phyloP scores from a whole-genome alignment of 164 flowering plant genomes.

The Macadamia tetraphylla region DNA sequence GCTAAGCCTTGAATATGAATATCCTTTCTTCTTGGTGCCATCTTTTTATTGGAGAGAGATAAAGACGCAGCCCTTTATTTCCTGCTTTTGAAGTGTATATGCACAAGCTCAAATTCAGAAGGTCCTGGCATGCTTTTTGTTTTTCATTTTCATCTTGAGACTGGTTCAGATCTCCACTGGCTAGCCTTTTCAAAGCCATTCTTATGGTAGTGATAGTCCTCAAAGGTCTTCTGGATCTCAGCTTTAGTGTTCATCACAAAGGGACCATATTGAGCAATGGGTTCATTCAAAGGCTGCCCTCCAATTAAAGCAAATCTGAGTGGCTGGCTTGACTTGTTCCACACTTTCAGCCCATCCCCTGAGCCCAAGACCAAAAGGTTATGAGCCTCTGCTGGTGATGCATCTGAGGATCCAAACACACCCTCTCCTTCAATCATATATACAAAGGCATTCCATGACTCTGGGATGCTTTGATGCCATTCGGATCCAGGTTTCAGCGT shows the following conservation, averaged over 20 bases:
- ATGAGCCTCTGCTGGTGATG: conserved; percentile 45
- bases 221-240: conserved; percentile 67
- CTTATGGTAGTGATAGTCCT: conserved; percentile 49
- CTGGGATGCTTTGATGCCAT: conserved; percentile 56
- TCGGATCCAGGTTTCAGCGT: conserved; percentile 55
- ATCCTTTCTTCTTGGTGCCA: too few species aligned
- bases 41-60: too few species aligned
- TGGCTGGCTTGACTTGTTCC: conserved; percentile 56
- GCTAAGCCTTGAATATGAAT: too few species aligned
- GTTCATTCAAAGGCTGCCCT: conserved; percentile 78
- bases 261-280: conserved; percentile 80
- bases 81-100: too few species aligned
- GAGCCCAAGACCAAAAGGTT: conserved; percentile 57
- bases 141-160: too few species aligned
- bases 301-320: conserved; percentile 66
- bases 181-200: conserved; percentile 90
- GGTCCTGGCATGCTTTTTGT: too few species aligned
- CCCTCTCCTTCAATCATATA: conserved; percentile 84
- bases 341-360: conserved; percentile 66
- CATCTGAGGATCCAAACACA: conserved; percentile 37
- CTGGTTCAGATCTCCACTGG: conserved; percentile 58
- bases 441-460: conserved; percentile 66
- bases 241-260: conserved; percentile 94
- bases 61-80: too few species aligned
- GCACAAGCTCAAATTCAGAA: not conserved